Percentiles rank a stretch among this genome's conserved stretches.
phyloP scores from a whole-genome alignment of 2,329 filamentous ascomycete species.

The Aspergillus vadensis region DNA sequence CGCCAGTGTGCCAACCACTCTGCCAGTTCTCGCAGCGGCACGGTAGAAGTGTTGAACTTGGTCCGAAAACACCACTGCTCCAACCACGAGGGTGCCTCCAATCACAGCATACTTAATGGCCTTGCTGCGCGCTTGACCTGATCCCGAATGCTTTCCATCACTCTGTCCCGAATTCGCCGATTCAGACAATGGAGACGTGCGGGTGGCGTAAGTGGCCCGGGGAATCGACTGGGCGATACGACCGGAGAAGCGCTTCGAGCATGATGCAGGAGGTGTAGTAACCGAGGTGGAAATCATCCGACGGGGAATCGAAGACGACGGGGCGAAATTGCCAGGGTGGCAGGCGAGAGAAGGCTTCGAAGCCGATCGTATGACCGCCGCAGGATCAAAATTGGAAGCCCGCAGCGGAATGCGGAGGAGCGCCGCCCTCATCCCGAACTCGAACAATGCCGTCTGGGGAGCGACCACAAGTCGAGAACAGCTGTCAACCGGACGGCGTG shows the following conservation, averaged over 20 bases:
- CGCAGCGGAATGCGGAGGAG: constrained; percentile 38
- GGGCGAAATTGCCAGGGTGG: constrained; percentile 7
- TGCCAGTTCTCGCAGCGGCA: constrained; percentile 73
- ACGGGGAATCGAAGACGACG: neutral
- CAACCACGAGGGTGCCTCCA: constrained; percentile 43
- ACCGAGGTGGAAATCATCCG: neutral
- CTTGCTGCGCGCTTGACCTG: constrained; percentile 24
- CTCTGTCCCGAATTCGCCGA: constrained; percentile 11
- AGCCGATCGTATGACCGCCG: constrained; percentile 29
- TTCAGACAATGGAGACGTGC: constrained; percentile 18
- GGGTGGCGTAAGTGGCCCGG: constrained; percentile 23
- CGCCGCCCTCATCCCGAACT: constrained; percentile 37
- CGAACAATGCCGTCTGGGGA: constrained; percentile 21
- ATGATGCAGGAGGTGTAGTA: neutral
- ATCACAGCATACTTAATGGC: constrained; percentile 36
- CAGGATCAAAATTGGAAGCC: constrained; percentile 33
- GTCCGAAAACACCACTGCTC: constrained; percentile 56
- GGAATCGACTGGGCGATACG: neutral
- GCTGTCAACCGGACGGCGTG: constrained; percentile 2
- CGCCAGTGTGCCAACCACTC: constrained; percentile 73
- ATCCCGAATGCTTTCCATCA: constrained; percentile 15
- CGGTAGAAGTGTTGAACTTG: constrained; percentile 76
- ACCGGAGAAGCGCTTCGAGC: neutral
- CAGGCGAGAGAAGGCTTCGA: constrained; percentile 20
- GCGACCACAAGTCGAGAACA: constrained; percentile 14